A percentile compares a stretch with the other conserved stretches of the same genome.
Conservation (phyloP, 805 yeast species). For the Wickerhamomyces mucosus region DNA sequence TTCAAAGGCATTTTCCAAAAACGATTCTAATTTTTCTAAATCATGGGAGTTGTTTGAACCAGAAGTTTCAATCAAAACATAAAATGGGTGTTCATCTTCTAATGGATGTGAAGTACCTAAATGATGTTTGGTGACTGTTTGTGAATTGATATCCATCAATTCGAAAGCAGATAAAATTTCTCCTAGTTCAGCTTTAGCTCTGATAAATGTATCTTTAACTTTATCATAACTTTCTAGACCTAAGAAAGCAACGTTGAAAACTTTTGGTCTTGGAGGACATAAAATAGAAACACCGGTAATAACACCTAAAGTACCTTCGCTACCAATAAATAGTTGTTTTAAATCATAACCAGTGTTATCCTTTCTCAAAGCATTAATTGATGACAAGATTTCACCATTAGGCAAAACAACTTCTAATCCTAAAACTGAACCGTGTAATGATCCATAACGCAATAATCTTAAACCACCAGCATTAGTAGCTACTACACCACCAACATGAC, state of each 20-base stretch:
- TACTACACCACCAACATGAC: slow-evolving; percentile 90
- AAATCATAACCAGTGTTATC: slow-evolving; percentile 94
- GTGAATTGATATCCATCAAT: slow-evolving; percentile 78
- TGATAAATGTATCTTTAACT: slow-evolving; percentile 74
- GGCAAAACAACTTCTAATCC: slow-evolving; percentile 93
- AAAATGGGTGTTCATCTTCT: slow-evolving; percentile 77
- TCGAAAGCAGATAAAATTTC: slow-evolving; percentile 91
- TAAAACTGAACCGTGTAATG: slow-evolving; percentile 83
- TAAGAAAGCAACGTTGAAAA: slow-evolving; percentile 79
- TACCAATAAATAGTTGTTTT: slow-evolving; percentile 87
- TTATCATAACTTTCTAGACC: slow-evolving; percentile 74
- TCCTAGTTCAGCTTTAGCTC: slow-evolving; percentile 68
- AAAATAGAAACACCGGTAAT: slow-evolving; percentile 85
- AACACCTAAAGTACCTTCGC: slow-evolving; percentile 88
- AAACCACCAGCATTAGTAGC: slow-evolving; percentile 97
- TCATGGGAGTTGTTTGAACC: slow-evolving; percentile 94
- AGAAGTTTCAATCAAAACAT: slow-evolving; percentile 88
- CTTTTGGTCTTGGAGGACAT: slow-evolving; percentile 82
- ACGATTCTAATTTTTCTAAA: slow-evolving; percentile 77
- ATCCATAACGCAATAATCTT: slow-evolving; percentile 79
- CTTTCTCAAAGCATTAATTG: slow-evolving; percentile 80
- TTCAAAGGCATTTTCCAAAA: slow-evolving; percentile 80
- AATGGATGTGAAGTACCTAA: slow-evolving; percentile 65
- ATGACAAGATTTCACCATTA: slow-evolving; percentile 72
- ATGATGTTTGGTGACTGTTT: slow-evolving; percentile 50